These are phyloP conservation scores for Podaxis sp. DNA, from an alignment of 768 basidiomycete species.

Conservation along the genomic window DNA sequence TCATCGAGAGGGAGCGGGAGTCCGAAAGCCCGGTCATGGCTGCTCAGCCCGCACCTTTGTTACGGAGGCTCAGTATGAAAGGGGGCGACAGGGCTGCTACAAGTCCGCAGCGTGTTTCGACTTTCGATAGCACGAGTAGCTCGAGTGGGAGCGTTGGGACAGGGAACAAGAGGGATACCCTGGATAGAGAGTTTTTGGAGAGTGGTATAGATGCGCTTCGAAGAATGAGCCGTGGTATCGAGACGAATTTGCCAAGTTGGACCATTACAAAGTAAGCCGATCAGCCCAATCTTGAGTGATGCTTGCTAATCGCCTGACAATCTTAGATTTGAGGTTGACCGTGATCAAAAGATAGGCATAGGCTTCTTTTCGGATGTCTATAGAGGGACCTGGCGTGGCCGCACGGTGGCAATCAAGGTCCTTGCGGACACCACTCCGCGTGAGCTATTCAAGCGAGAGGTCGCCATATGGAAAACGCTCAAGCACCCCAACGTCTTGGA, in stretches of 20 bases:
- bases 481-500: slow-evolving; percentile 67
- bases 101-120: slow-evolving; percentile 16
- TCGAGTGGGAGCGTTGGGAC: slow-evolving; percentile 14
- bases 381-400: slow-evolving; percentile 66
- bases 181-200: slow-evolving; percentile 70
- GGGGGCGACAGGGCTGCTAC: slow-evolving; percentile 5
- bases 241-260: slow-evolving; percentile 57
- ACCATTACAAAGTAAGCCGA: slow-evolving; percentile 50
- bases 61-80: slow-evolving; percentile 16
- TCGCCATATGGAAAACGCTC: slow-evolving; percentile 68
- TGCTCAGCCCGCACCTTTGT: background rate
- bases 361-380: slow-evolving; percentile 81
- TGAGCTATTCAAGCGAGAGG: slow-evolving; percentile 66
- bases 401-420: slow-evolving; percentile 70
- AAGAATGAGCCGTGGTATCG: slow-evolving; percentile 46
- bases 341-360: slow-evolving; percentile 62
- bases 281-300: background rate
- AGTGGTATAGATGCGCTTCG: slow-evolving; percentile 67
- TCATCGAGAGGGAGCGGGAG: slow-evolving; percentile 32
- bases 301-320: background rate
- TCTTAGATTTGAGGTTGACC: slow-evolving; percentile 53
- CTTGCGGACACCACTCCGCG: slow-evolving; percentile 57
- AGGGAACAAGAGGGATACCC: slow-evolving; percentile 24
- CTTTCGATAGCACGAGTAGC: slow-evolving; percentile 20
- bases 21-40: background rate